These are phyloP conservation scores for Furcasterigmium sp. DNA, from an alignment of 2,329 filamentous ascomycete species.

Conservation along the genomic window DNA sequence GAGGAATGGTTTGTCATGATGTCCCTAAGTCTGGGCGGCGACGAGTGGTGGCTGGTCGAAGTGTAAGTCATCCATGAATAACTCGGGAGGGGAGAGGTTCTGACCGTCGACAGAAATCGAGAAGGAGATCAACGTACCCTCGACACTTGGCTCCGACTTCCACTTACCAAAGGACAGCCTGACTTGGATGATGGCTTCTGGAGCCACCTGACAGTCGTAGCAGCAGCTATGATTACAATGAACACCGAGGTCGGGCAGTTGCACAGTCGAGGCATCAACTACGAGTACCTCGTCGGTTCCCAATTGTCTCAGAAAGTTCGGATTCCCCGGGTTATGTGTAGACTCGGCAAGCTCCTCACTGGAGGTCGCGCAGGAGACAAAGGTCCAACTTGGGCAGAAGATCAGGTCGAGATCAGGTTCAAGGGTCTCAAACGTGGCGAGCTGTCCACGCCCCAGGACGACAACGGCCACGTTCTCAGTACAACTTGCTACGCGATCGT, in stretches of 20 bases:
- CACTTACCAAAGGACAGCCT: slow-evolving; percentile 36
- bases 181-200: slow-evolving; percentile 46
- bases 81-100: neutral
- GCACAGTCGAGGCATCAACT: slow-evolving; percentile 36
- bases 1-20: slow-evolving; percentile 67
- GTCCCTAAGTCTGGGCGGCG: slow-evolving; percentile 65
- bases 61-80: slow-evolving; percentile 36
- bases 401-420: slow-evolving; percentile 55
- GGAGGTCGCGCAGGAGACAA: no score
- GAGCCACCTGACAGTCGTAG: slow-evolving; percentile 43
- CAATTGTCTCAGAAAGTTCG: slow-evolving; percentile 9
- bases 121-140: slow-evolving; percentile 16
- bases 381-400: slow-evolving; percentile 46
- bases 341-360: no score
- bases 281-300: slow-evolving; percentile 20
- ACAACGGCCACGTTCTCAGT: slow-evolving; percentile 5
- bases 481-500: slow-evolving; percentile 42
- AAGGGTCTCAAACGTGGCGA: slow-evolving; percentile 22
- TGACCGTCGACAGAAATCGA: slow-evolving; percentile 17
- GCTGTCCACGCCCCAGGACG: neutral
- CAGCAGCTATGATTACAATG: slow-evolving; percentile 46
- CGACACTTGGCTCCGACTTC: slow-evolving; percentile 23
- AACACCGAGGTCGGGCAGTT: slow-evolving; percentile 43
- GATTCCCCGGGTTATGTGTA: no score
- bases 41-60: slow-evolving; percentile 74